phyloP scores from a whole-genome alignment of 1,284 basidiomycete species.

The Ustilago xerochloae region DNA sequence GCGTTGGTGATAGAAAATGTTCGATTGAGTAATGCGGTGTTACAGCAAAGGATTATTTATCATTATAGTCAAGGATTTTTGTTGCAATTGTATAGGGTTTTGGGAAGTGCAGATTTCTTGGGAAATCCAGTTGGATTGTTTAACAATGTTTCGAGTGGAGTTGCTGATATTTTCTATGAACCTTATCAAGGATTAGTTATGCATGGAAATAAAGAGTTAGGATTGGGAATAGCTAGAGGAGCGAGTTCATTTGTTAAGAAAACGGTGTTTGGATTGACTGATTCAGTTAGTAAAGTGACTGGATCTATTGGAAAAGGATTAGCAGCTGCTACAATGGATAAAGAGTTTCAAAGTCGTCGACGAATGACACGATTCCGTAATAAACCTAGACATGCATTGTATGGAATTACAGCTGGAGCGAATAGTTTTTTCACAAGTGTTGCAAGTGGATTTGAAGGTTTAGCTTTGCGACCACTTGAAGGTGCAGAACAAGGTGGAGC shows the following conservation, averaged over 20 bases:
- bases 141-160: constrained; percentile 98
- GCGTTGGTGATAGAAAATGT: constrained; percentile 95
- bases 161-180: constrained; percentile 98
- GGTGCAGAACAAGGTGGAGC: constrained; percentile 95
- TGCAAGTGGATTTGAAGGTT: constrained; percentile 93
- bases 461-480: constrained; percentile 95
- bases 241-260: constrained; percentile 96
- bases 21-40: constrained; percentile 83
- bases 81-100: constrained; percentile 92
- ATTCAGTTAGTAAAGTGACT: constrained; percentile 96
- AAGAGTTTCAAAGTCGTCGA: constrained; percentile 90
- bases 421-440: constrained; percentile 93
- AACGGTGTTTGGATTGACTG: constrained; percentile 94
- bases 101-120: constrained; percentile 94
- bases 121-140: constrained; percentile 90
- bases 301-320: constrained; percentile 96
- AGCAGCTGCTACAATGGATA: constrained; percentile 94
- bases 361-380: constrained; percentile 90
- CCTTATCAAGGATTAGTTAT: constrained; percentile 97
- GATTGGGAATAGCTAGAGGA: constrained; percentile 96
- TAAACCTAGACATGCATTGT: constrained; percentile 95
- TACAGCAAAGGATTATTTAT: constrained; percentile 85
- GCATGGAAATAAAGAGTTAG: constrained; percentile 95
- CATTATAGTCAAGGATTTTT: constrained; percentile 95
- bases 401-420: constrained; percentile 89